Evolutionary conservation across 345 rosid genomes (phyloP).

Genomic region (Melaleuca alternifolia): DNA sequence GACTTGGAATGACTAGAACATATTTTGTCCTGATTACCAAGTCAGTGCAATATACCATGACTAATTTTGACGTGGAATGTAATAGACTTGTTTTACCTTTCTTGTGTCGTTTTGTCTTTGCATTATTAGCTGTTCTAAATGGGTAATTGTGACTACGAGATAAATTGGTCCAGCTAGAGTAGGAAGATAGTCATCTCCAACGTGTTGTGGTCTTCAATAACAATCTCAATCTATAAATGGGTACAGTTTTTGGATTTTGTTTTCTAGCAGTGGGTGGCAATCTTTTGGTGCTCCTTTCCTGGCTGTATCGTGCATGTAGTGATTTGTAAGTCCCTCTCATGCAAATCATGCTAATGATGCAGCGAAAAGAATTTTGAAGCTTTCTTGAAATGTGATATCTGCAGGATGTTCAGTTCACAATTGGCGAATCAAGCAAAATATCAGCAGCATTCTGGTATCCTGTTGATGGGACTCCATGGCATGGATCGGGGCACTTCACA

Average conservation of each 20-base stretch:
- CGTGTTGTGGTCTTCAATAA: neutral
- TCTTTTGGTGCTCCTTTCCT: neutral
- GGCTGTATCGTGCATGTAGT: neutral
- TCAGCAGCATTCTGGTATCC: conserved; percentile 97
- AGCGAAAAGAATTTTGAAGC: neutral
- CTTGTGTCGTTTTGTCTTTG: neutral
- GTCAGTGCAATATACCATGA: neutral
- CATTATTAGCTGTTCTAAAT: neutral
- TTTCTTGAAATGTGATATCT: neutral
- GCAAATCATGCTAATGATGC: neutral
- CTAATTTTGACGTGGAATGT: neutral
- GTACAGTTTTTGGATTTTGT: neutral
- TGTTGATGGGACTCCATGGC: conserved; percentile 66
- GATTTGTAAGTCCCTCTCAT: neutral
- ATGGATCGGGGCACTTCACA: conserved; percentile 78
- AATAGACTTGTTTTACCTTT: neutral
- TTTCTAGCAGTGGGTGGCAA: neutral
- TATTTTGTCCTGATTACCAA: neutral
- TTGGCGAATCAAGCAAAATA: conserved; percentile 61
- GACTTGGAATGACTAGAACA: neutral
- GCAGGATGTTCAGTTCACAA: conserved; percentile 90
- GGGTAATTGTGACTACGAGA: neutral
- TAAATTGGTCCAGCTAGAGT: neutral
- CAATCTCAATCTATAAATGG: neutral
- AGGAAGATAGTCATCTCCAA: neutral